These are phyloP conservation scores for Cornus suecica DNA, from an alignment of 148 eudicot genomes.

Conservation along the genomic window DNA sequence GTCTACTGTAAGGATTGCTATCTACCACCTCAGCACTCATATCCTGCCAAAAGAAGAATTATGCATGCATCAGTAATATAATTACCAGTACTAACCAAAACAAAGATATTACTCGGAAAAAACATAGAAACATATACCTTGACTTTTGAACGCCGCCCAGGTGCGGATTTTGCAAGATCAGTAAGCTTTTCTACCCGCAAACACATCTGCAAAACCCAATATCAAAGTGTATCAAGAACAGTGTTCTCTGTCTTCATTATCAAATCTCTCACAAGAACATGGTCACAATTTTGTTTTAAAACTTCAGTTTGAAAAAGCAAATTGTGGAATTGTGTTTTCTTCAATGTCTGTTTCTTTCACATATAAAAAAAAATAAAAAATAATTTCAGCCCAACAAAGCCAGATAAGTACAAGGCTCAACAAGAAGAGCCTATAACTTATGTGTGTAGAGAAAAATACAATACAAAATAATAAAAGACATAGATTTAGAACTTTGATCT, in stretches of 20 bases:
- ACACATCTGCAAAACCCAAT: slow-evolving; percentile 40
- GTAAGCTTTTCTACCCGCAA: slow-evolving; percentile 58
- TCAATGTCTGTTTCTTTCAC: neutral
- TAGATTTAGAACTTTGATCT: neutral
- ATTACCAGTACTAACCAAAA: neutral
- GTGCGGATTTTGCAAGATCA: slow-evolving; percentile 49
- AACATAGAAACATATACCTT: slow-evolving; percentile 40
- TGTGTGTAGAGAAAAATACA: no score
- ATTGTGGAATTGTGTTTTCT: neutral
- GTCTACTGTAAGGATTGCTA: slow-evolving; percentile 95
- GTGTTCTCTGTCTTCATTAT: neutral
- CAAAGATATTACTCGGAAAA: neutral
- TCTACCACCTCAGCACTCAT: slow-evolving; percentile 97
- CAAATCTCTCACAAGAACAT: neutral
- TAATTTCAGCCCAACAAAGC: neutral
- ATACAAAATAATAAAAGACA: neutral
- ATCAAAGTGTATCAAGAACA: neutral
- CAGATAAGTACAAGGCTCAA: neutral
- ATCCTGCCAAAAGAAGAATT: slow-evolving; percentile 47
- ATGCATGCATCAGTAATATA: slow-evolving; percentile 16
- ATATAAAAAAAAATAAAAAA: no score
- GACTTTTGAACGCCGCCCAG: slow-evolving; percentile 67
- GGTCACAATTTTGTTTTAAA: neutral
- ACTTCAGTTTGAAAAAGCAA: neutral
- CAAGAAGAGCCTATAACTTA: no score